Base-by-base conservation (phyloP, 495 filamentous ascomycete genomes). In the Friedmanniomyces simplex region DNA sequence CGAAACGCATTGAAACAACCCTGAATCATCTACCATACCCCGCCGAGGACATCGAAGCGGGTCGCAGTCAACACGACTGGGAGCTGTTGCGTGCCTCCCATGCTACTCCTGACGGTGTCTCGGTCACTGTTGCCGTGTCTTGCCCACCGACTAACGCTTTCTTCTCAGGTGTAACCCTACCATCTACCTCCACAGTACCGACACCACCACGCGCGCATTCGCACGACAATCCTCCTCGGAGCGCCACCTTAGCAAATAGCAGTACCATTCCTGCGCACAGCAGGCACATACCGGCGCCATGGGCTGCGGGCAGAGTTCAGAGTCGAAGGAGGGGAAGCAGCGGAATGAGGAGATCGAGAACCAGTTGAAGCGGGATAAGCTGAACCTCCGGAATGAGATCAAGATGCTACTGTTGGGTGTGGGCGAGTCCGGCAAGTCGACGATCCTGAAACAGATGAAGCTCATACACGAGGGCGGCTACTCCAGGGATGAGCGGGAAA, bases 321-420 rank as follows among this genome's bases (percentile, higher is more conserved):
- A 97, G 81, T 93, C 96, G 77, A 96, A 95, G 89, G 93, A 98
- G 89, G 94, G 93, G 75, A 96, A 95, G 87, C 43, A 47, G 74
- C 83, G 91, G 66, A 97, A 98, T 73, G 93, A 96, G 79, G 90
- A 96, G 83, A 98, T 98, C 69, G 93, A 98, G 75, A 96, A 95
- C 73, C 87, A 91, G 79, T 77, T 98, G 68, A 94, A 95, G 77
- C 81, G 84, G 70, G 93, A 98, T 72, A 91, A 89, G 78, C 85
- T 95, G 82, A 81, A 87, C 78, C 89, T 94, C 76, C 82, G 90
- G 65, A 96, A 95, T 64, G 93, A 98, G 74, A 96, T 98, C 73
- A 98, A 98, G 82, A 96, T 98, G 90, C 78, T 98, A 69, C 80
- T 98, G 71, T 83, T 98, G 67, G 93, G 93, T 78, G 93, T 94